Conservation (phyloP, 73 alveolate genomes). For the Paramecium tetraurelia region DNA sequence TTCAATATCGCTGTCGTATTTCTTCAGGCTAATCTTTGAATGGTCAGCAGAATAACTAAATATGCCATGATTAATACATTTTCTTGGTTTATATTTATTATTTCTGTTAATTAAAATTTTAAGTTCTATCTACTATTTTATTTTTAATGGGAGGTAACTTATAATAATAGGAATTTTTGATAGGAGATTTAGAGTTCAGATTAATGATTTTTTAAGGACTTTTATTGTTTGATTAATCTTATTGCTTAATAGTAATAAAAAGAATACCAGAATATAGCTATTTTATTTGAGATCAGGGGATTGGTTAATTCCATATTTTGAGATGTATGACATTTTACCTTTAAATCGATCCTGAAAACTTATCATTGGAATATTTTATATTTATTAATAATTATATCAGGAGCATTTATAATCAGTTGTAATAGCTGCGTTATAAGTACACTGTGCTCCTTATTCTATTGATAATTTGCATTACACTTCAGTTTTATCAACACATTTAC, state of each 20-base stretch:
- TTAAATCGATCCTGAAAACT: not conserved
- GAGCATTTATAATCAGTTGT: not conserved
- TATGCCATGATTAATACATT: not conserved
- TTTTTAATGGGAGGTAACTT: not conserved
- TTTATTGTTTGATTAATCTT: not conserved
- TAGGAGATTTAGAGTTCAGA: not conserved
- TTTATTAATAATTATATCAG: not conserved
- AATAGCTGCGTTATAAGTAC: not conserved
- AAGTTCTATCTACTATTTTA: not conserved
- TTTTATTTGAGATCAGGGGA: not conserved
- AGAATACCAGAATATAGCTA: not conserved
- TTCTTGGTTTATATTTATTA: not conserved
- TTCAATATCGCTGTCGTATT: not conserved
- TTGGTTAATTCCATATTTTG: not conserved
- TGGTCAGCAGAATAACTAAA: not conserved
- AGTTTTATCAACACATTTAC: not conserved
- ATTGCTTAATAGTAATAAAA: not conserved
- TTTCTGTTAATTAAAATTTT: not conserved
- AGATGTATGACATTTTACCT: constrained; percentile 10
- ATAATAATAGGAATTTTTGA: not conserved
- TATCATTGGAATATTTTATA: not conserved
- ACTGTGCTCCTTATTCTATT: not conserved
- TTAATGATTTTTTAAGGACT: not conserved
- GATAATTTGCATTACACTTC: not conserved
- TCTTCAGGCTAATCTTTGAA: not conserved